Evolutionary conservation across 306 rosid genomes (phyloP).

Genomic region (Prosopis cineraria): DNA sequence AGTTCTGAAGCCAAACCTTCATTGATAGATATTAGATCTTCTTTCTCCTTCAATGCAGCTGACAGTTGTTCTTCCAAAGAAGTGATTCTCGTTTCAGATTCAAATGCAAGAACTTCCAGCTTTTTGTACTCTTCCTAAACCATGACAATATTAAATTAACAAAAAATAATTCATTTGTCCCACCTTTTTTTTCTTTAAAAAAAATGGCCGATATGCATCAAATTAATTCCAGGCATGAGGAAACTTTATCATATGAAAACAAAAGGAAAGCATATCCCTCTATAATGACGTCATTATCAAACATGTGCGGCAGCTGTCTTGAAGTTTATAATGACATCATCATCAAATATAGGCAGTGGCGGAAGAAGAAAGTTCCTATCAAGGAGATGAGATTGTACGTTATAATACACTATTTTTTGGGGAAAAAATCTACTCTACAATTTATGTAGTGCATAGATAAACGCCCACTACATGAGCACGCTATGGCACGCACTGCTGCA

Average conservation of each 20-base stretch:
- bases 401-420: neutral
- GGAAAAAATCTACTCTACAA: neutral
- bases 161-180: constrained; percentile 1
- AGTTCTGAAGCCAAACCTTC: constrained; percentile 65
- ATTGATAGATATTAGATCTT: constrained; percentile 54
- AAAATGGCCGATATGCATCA: neutral
- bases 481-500: neutral
- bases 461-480: neutral
- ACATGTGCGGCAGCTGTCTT: neutral
- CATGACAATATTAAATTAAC: neutral
- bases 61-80: constrained; percentile 66
- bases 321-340: constrained; percentile 9
- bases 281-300: constrained; percentile 14
- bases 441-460: neutral
- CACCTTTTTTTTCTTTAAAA: neutral
- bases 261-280: constrained; percentile 10
- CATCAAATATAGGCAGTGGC: neutral
- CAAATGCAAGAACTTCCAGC: constrained; percentile 74
- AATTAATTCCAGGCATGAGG: neutral
- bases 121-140: constrained; percentile 76
- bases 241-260: neutral
- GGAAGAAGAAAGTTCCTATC: neutral
- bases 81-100: constrained; percentile 66
- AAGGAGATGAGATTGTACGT: neutral
- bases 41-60: constrained; percentile 56